Evolutionary conservation across 257 asterid species (phyloP).

Genomic region (Osmanthus fragrans): DNA sequence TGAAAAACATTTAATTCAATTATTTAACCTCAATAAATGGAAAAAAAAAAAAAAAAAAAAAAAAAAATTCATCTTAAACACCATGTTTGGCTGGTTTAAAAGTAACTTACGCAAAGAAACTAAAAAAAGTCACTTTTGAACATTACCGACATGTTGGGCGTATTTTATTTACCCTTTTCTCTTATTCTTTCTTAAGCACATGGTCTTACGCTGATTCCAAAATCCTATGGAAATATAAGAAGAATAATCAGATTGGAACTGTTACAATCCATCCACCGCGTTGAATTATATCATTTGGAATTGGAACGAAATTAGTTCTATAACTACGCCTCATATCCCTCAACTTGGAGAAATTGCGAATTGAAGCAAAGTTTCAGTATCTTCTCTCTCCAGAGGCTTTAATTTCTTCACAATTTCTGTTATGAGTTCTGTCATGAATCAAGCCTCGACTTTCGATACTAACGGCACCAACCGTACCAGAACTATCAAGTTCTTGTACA

Average conservation of each 20-base stretch:
- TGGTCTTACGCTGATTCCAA: neutral
- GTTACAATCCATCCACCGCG: neutral
- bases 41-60: too few relatives aligned
- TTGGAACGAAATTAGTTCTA: conserved; percentile 17
- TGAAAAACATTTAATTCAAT: too few relatives aligned
- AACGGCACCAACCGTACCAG: too few relatives aligned
- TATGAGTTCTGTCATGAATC: conserved; percentile 35
- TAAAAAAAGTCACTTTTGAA: too few relatives aligned
- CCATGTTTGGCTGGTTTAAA: too few relatives aligned
- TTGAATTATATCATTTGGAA: neutral
- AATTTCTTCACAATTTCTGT: neutral
- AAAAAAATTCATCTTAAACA: too few relatives aligned
- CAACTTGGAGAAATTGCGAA: conserved; percentile 26
- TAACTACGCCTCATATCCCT: conserved; percentile 26
- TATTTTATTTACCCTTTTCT: too few relatives aligned
- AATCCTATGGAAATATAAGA: too few relatives aligned
- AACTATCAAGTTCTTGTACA: conserved; percentile 68
- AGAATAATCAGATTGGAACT: too few relatives aligned
- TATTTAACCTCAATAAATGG: too few relatives aligned
- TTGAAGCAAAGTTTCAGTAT: neutral
- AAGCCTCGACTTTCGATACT: conserved; percentile 25
- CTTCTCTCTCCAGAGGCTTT: neutral
- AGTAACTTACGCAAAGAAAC: too few relatives aligned
- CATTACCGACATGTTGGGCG: too few relatives aligned
- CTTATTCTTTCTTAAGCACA: neutral